phyloP scores from a whole-genome alignment of 169 alveolate species.

The Blepharisma undulans region DNA sequence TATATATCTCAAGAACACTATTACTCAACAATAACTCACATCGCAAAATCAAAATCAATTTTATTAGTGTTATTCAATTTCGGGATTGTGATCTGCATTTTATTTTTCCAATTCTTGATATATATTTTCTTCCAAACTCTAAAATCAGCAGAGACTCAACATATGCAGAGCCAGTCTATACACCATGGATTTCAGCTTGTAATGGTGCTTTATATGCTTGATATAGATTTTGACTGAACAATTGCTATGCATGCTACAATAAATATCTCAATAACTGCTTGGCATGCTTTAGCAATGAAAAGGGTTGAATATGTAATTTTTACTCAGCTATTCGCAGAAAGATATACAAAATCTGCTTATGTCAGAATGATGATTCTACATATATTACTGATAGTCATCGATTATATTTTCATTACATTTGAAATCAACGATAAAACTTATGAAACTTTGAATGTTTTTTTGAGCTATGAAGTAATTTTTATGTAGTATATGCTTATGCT shows the following conservation, averaged over 20 bases:
- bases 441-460: background rate
- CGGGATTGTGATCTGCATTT: background rate
- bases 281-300: constrained; percentile 25
- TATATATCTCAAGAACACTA: background rate
- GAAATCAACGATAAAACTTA: background rate
- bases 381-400: background rate
- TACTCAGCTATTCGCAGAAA: constrained; percentile 17
- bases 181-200: constrained; percentile 28
- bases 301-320: constrained; percentile 17
- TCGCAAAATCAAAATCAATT: constrained; percentile 2
- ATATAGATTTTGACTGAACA: constrained; percentile 7
- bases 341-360: background rate
- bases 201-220: constrained; percentile 16
- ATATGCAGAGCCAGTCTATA: constrained; percentile 32
- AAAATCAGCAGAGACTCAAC: constrained; percentile 23
- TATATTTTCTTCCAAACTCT: background rate
- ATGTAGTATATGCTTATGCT: background rate
- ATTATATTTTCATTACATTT: background rate
- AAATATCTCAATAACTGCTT: background rate
- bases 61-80: constrained; percentile 5
- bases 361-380: background rate
- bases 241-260: background rate
- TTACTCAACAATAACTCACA: constrained; percentile 14
- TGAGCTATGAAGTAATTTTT: background rate
- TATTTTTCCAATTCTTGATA: background rate